Evolutionary conservation across 2,329 filamentous ascomycete genomes (phyloP).

Genomic region (Cytospora chrysosperma): DNA sequence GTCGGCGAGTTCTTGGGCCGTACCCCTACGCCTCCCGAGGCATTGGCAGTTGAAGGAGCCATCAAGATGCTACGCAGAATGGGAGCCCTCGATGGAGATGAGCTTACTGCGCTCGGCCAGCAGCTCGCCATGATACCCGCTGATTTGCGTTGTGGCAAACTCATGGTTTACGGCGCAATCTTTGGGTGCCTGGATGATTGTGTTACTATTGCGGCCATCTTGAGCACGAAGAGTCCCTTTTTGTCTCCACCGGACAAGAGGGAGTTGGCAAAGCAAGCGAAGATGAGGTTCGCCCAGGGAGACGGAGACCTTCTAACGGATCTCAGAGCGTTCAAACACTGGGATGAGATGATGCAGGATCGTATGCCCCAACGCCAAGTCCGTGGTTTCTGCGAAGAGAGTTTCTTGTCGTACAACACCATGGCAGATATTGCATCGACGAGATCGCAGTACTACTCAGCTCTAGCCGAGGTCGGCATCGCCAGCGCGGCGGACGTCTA

Average conservation of each 20-base stretch:
- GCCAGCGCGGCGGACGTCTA: constrained; percentile 43
- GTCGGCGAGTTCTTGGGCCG: constrained; percentile 78
- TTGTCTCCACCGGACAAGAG: constrained; percentile 79
- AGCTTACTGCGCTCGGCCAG: constrained; percentile 84
- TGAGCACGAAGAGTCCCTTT: constrained; percentile 89
- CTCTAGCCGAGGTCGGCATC: constrained; percentile 84
- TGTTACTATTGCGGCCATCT: constrained; percentile 83
- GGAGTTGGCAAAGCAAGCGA: constrained; percentile 76
- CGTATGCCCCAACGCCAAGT: constrained; percentile 61
- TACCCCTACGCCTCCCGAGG: constrained; percentile 86
- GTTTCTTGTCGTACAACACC: constrained; percentile 81
- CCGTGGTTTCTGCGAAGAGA: constrained; percentile 76
- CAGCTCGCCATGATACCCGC: constrained; percentile 95
- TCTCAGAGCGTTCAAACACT: constrained; percentile 78
- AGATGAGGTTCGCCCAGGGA: constrained; percentile 68
- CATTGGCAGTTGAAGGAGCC: constrained; percentile 80
- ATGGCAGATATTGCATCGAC: constrained; percentile 88
- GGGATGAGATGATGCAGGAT: constrained; percentile 65
- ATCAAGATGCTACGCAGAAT: constrained; percentile 77
- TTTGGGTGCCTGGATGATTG: constrained; percentile 90
- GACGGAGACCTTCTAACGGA: constrained; percentile 91
- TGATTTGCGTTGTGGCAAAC: constrained; percentile 87
- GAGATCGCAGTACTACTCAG: constrained; percentile 78
- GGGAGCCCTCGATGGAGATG: constrained; percentile 82
- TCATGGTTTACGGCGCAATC: constrained; percentile 92